Percentiles rank a stretch among this genome's conserved stretches.
phyloP scores from a whole-genome alignment of 1,139 yeast species.

The Candida mesenterica region DNA sequence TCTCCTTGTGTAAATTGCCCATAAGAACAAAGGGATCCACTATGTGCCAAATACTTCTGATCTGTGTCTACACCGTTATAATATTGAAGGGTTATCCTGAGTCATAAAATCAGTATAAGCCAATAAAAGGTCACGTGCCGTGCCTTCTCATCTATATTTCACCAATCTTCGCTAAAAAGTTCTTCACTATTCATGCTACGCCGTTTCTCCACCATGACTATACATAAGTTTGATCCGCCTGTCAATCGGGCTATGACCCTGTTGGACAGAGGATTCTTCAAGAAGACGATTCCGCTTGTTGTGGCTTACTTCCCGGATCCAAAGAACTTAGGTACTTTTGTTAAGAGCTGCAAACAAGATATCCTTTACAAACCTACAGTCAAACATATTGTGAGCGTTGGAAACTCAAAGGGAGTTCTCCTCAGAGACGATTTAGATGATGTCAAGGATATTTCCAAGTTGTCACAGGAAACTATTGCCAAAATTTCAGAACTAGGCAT shows the following conservation, averaged over 20 bases:
- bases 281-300: conserved; percentile 53
- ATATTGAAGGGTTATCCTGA: no score
- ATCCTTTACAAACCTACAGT: conserved; percentile 62
- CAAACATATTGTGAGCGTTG: conserved; percentile 59
- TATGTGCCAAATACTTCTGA: no score
- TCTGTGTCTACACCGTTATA: no score
- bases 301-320: conserved; percentile 74
- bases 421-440: conserved; percentile 51
- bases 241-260: conserved; percentile 60
- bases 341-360: conserved; percentile 52
- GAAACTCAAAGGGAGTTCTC: conserved; percentile 58
- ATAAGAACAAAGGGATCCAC: no score
- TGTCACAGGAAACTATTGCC: conserved; percentile 43
- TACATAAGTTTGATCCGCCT: conserved; percentile 55
- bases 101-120: no score
- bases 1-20: no score
- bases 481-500: conserved; percentile 49
- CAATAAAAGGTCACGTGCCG: no score
- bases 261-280: conserved; percentile 66
- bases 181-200: background rate
- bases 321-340: conserved; percentile 52
- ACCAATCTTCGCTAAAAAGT: background rate
- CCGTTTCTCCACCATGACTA: background rate
- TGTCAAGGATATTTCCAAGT: conserved; percentile 35
- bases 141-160: no score